A percentile compares a stretch with the other conserved stretches of the same genome.
These are phyloP conservation scores for Aspergillus ochraceoroseus DNA, from an alignment of 2,329 filamentous ascomycete species.

Conservation along the genomic window DNA sequence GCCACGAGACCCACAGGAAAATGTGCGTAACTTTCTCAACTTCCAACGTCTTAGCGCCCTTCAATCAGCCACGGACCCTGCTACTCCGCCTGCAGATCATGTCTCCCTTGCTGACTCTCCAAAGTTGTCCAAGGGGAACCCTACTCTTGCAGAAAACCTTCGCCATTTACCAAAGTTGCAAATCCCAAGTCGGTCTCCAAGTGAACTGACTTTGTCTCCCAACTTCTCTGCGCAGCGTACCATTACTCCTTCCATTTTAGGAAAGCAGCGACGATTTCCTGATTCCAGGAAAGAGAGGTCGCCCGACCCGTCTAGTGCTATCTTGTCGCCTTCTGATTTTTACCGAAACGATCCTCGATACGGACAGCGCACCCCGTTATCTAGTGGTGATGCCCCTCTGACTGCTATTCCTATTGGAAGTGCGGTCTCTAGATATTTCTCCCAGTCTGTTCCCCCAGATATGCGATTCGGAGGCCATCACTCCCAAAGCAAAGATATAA, in stretches of 20 bases:
- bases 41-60: slow-evolving; percentile 61
- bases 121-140: slow-evolving; percentile 8
- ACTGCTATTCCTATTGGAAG: slow-evolving; percentile 65
- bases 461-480: slow-evolving; percentile 67
- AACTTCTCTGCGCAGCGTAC: slow-evolving; percentile 28
- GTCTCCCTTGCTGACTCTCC: slow-evolving; percentile 9
- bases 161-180: slow-evolving; percentile 53
- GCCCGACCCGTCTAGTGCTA: slow-evolving; percentile 15
- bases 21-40: slow-evolving; percentile 82
- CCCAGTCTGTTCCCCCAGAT: slow-evolving; percentile 88
- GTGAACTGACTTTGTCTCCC: slow-evolving; percentile 19
- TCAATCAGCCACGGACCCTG: slow-evolving; percentile 19
- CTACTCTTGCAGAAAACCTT: slow-evolving; percentile 44
- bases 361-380: slow-evolving; percentile 77
- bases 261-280: slow-evolving; percentile 13
- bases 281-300: slow-evolving; percentile 28
- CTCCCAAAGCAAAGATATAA: slow-evolving; percentile 16
- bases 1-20: slow-evolving; percentile 79
- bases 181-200: slow-evolving; percentile 47
- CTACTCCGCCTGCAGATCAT: slow-evolving; percentile 12
- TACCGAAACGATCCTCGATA: slow-evolving; percentile 46
- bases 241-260: slow-evolving; percentile 28
- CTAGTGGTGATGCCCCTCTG: slow-evolving; percentile 82
- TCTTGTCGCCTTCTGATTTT: slow-evolving; percentile 52
- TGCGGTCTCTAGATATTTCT: slow-evolving; percentile 71